phyloP scores from a whole-genome alignment of 805 yeast genomes.

The Candida ascalaphidarum region DNA sequence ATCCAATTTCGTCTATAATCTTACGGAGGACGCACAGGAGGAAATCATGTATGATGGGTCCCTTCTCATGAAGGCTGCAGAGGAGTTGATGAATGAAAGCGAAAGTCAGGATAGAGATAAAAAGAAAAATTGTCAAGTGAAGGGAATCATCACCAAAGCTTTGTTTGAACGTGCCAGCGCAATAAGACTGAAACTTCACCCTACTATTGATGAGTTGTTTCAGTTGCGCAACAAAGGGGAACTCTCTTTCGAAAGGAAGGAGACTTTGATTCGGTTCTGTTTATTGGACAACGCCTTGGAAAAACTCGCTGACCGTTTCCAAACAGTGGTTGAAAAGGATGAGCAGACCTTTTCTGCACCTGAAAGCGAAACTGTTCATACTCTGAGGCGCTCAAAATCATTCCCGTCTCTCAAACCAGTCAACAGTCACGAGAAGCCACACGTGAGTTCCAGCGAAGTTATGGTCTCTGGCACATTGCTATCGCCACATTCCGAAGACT shows the following conservation, averaged over 20 bases:
- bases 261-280: conserved; percentile 44
- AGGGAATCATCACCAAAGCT: conserved; percentile 40
- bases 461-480: conserved; percentile 47
- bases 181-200: conserved; percentile 43
- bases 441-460: conserved; percentile 41
- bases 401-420: too few species aligned
- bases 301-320: conserved; percentile 40
- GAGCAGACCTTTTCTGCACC: too few species aligned
- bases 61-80: conserved; percentile 65
- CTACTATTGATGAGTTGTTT: conserved; percentile 42
- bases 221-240: conserved; percentile 36
- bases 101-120: conserved; percentile 14
- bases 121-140: too few species aligned
- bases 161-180: conserved; percentile 43
- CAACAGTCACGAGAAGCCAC: conserved; percentile 25
- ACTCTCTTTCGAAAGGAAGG: conserved; percentile 47
- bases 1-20: conserved; percentile 10
- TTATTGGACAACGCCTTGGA: conserved; percentile 46
- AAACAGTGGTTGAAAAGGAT: too few species aligned
- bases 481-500: conserved; percentile 28
- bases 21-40: conserved; percentile 32
- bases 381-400: too few species aligned
- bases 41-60: conserved; percentile 74
- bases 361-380: too few species aligned
- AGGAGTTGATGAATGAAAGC: conserved; percentile 40